These are phyloP conservation scores for Pseudocercospora pini-densiflorae DNA, from an alignment of 2,329 filamentous ascomycete genomes.

Conservation along the genomic window DNA sequence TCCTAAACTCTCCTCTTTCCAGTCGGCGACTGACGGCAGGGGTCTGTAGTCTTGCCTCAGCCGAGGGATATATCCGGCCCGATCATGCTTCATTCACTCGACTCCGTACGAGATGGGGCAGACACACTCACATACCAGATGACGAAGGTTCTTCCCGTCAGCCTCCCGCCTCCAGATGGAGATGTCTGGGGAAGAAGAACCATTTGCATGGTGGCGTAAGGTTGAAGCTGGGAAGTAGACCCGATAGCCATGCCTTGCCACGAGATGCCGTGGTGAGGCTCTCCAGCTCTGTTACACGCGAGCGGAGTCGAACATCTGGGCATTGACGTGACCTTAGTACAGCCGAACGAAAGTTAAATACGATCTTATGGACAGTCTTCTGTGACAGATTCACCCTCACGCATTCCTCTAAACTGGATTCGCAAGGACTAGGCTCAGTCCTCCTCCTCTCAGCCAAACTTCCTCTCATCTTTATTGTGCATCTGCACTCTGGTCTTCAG, in stretches of 20 bases:
- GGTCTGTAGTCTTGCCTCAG: too few relatives aligned
- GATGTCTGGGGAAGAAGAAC: too few relatives aligned
- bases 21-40: too few relatives aligned
- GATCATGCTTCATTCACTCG: not conserved
- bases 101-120: too few relatives aligned
- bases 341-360: slow-evolving; percentile 21
- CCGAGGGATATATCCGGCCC: too few relatives aligned
- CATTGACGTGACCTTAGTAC: not conserved
- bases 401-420: not conserved
- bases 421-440: slow-evolving; percentile 1
- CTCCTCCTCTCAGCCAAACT: not conserved
- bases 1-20: too few relatives aligned
- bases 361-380: not conserved
- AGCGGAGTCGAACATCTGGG: not conserved
- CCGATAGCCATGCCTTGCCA: slow-evolving; percentile 13
- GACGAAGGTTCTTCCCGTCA: not conserved
- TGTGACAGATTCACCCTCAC: not conserved
- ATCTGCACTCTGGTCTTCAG: not conserved
- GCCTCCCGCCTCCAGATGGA: slow-evolving; percentile 7
- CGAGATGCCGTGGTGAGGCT: not conserved
- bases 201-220: slow-evolving; percentile 3
- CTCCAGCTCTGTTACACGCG: not conserved
- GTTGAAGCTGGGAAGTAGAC: slow-evolving; percentile 5
- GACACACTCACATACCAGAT: not conserved
- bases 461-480: not conserved